Evolutionary conservation across 257 asterid species (phyloP).

Genomic region (Fraxinus cuspidata): DNA sequence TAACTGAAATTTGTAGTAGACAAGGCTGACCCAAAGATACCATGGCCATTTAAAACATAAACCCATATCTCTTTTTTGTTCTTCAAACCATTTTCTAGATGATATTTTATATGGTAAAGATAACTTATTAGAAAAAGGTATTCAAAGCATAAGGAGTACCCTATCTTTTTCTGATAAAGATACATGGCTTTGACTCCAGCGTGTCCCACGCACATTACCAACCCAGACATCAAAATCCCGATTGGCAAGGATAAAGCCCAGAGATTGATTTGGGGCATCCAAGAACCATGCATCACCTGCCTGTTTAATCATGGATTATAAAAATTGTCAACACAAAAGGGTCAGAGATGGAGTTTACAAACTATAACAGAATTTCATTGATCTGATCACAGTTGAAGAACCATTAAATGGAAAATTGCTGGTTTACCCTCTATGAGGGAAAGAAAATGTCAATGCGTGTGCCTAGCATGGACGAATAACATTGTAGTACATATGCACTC

Average conservation of each 20-base stretch:
- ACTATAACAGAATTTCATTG: conserved; percentile 1
- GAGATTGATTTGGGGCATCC: conserved; percentile 69
- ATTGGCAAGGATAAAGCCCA: conserved; percentile 93
- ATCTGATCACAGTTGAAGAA: neutral
- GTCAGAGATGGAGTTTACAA: neutral
- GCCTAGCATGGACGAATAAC: neutral
- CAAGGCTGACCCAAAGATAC: neutral
- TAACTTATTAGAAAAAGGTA: neutral
- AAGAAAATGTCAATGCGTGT: neutral
- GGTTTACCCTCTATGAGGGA: neutral
- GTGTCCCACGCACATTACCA: conserved; percentile 96
- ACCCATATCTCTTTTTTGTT: neutral
- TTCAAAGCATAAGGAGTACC: conserved; percentile 34
- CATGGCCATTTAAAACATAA: neutral
- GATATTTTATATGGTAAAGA: neutral
- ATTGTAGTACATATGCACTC: neutral
- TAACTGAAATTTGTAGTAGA: neutral
- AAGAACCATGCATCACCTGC: conserved; percentile 98
- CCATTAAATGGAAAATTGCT: neutral
- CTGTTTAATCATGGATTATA: conserved; percentile 44
- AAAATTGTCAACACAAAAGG: conserved; percentile 14
- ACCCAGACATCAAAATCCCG: conserved; percentile 95
- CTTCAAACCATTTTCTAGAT: conserved; percentile 10
- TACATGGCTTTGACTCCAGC: conserved; percentile 91
- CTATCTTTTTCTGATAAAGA: conserved; percentile 64